These are phyloP conservation scores for Pseudonitzschia multiseries DNA, from an alignment of 108 stramenopile species.

Conservation along the genomic window DNA sequence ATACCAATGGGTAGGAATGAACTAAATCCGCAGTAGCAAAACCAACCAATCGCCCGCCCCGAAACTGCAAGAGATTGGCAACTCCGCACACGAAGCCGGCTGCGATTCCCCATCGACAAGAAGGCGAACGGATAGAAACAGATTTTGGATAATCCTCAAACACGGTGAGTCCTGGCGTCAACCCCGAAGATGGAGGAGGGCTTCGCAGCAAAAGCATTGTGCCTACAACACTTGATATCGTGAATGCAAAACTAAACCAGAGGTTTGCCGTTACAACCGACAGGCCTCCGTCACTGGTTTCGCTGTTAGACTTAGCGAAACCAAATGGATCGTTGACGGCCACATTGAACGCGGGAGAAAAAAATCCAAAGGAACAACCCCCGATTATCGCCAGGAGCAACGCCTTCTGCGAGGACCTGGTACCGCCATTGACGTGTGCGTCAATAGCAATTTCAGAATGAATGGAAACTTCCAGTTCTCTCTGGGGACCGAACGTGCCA, in stretches of 20 bases:
- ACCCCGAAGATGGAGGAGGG: slow-evolving; percentile 11
- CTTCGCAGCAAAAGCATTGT: slow-evolving; percentile 28
- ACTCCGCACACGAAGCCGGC: slow-evolving; percentile 48
- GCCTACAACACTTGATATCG: slow-evolving; percentile 23
- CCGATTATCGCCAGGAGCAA: slow-evolving; percentile 33
- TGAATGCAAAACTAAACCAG: slow-evolving; percentile 48
- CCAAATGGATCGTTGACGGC: slow-evolving; percentile 54
- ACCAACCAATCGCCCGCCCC: slow-evolving; percentile 44
- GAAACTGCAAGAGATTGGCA: slow-evolving; percentile 50
- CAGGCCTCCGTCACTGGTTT: slow-evolving; percentile 10
- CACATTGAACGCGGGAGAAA: slow-evolving; percentile 51
- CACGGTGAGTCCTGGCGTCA: neutral
- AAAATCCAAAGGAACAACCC: slow-evolving; percentile 51
- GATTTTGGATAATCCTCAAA: slow-evolving; percentile 12
- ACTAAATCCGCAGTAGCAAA: slow-evolving; percentile 54
- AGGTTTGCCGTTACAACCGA: slow-evolving; percentile 30
- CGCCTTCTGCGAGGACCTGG: slow-evolving; percentile 4
- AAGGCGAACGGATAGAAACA: neutral
- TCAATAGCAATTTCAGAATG: no score
- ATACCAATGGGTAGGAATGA: slow-evolving; percentile 50
- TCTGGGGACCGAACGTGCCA: no score
- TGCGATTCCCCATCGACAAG: slow-evolving; percentile 16
- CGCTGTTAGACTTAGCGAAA: neutral
- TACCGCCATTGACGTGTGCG: neutral
- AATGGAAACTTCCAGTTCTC: no score